Percentiles rank a stretch among this genome's conserved stretches.
Conservation (phyloP, 192 early-diverging fungal genomes). For the Phlyctochytrium planicorne region DNA sequence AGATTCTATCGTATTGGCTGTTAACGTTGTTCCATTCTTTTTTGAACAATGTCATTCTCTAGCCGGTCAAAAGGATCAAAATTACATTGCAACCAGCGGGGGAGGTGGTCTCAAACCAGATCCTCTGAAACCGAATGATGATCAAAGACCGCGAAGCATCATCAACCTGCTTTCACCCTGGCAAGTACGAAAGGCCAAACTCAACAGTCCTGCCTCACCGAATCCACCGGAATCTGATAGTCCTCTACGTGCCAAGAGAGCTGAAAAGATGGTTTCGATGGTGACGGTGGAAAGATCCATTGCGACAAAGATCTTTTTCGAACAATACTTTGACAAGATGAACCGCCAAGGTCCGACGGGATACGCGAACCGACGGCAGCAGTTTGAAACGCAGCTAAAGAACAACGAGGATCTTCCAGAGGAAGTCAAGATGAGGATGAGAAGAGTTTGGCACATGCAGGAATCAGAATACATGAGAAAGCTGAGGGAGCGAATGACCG, state of each 20-base stretch:
- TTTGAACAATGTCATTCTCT: too few species aligned
- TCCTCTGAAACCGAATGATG: neutral
- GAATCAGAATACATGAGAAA: neutral
- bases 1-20: too few species aligned
- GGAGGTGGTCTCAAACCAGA: neutral
- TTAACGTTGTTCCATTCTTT: too few species aligned
- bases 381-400: conserved; percentile 1
- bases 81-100: too few species aligned
- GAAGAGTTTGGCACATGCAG: neutral
- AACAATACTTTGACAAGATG: conserved; percentile 8
- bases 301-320: conserved; percentile 9
- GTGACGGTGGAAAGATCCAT: conserved; percentile 3
- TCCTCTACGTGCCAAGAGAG: neutral
- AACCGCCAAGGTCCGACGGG: neutral
- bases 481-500: conserved; percentile 21
- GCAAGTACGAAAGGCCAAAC: neutral
- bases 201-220: neutral
- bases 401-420: neutral
- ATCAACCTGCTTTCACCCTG: neutral
- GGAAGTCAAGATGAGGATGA: neutral
- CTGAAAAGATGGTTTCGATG: neutral
- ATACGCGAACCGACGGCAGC: neutral
- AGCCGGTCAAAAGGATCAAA: too few species aligned
- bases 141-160: neutral
- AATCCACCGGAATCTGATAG: neutral